A percentile compares a stretch with the other conserved stretches of the same genome.
Conservation (phyloP, 2,329 filamentous ascomycete genomes). For the Verticillium zaregamsianum region DNA sequence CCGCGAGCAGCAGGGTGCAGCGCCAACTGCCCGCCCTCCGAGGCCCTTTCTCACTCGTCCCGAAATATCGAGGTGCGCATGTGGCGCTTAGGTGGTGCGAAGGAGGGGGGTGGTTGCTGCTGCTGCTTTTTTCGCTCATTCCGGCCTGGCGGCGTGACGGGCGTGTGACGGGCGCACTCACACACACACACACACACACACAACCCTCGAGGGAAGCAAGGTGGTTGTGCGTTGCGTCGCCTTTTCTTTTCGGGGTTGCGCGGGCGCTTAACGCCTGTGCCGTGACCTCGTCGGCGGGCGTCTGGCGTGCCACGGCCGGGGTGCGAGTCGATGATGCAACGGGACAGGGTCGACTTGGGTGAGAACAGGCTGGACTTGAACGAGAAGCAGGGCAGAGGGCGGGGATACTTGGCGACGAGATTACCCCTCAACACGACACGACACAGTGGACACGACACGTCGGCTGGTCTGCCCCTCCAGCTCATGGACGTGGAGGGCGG, state of each 20-base stretch:
- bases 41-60: not conserved
- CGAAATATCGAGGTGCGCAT: too few species aligned
- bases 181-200: too few species aligned
- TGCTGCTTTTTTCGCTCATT: not conserved
- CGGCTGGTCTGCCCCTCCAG: not conserved
- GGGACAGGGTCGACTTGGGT: not conserved
- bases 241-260: not conserved
- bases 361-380: not conserved
- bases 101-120: not conserved
- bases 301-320: not conserved
- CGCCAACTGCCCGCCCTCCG: not conserved
- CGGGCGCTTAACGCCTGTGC: not conserved
- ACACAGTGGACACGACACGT: not conserved
- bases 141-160: not conserved
- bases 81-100: not conserved
- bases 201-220: too few species aligned
- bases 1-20: not conserved
- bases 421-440: not conserved
- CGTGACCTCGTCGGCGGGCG: not conserved
- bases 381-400: not conserved
- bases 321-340: not conserved
- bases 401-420: not conserved
- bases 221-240: too few species aligned
- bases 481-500: not conserved
- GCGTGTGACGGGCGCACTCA: too few species aligned